Conservation (phyloP, 805 yeast species). For the Cyberlindnera euphorbiae region DNA sequence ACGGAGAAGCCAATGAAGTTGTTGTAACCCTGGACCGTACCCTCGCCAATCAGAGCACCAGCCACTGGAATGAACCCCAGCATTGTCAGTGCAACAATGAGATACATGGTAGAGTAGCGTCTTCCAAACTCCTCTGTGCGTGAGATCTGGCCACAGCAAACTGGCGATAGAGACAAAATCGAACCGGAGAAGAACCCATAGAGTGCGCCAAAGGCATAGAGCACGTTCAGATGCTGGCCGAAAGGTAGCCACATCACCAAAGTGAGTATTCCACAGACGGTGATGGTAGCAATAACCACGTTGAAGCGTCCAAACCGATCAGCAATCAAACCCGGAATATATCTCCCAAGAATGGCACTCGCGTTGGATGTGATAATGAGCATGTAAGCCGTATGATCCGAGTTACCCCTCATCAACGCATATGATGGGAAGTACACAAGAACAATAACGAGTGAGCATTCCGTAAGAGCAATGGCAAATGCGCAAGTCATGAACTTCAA, state of each 20-base stretch:
- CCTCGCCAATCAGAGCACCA: conserved; percentile 40
- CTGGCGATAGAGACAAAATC: conserved; percentile 51
- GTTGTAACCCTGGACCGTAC: conserved; percentile 10
- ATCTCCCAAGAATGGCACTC: conserved; percentile 39
- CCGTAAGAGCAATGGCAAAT: conserved; percentile 41
- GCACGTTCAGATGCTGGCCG: conserved; percentile 30
- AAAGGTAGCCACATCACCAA: conserved; percentile 38
- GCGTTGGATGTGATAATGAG: conserved; percentile 41
- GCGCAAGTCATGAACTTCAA: conserved; percentile 39
- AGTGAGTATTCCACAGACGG: conserved; percentile 30
- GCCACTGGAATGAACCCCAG: conserved; percentile 47
- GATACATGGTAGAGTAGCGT: conserved; percentile 53
- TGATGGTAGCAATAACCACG: conserved; percentile 38
- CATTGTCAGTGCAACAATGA: conserved; percentile 49
- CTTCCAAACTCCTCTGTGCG: conserved; percentile 48
- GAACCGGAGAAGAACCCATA: conserved; percentile 54
- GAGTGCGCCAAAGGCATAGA: conserved; percentile 40
- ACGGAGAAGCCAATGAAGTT: conserved; percentile 15
- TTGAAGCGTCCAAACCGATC: conserved; percentile 50
- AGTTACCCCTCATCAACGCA: conserved; percentile 40
- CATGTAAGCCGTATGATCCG: conserved; percentile 35
- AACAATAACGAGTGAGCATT: conserved; percentile 40
- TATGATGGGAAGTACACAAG: conserved; percentile 50
- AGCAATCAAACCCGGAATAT: conserved; percentile 38
- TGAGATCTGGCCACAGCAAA: conserved; percentile 55